Evolutionary conservation across 2,329 filamentous ascomycete species (phyloP).

Genomic region (Aureobasidium sp.): DNA sequence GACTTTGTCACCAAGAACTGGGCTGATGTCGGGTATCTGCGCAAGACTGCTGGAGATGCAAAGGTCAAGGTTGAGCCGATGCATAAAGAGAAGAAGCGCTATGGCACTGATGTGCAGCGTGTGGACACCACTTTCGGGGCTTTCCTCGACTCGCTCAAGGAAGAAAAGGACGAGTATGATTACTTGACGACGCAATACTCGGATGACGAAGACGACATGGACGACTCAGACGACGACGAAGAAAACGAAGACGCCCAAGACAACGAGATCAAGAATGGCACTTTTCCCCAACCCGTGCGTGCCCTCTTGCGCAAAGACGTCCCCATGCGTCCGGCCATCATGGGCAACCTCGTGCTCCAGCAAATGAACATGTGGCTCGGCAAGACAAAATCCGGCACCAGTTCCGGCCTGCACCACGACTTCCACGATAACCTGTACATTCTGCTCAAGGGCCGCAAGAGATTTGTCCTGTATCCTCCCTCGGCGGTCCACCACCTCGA

Average conservation of each 20-base stretch:
- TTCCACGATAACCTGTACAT: slow-evolving; percentile 16
- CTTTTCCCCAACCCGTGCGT: slow-evolving; percentile 11
- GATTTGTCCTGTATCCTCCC: slow-evolving; percentile 10
- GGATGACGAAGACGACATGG: slow-evolving; percentile 4
- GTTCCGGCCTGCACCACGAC: slow-evolving; percentile 12
- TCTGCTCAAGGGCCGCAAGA: slow-evolving; percentile 11
- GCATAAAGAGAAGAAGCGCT: slow-evolving; percentile 14
- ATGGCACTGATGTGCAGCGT: slow-evolving; percentile 11
- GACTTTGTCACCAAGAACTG: slow-evolving; percentile 4
- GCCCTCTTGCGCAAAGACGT: slow-evolving; percentile 1
- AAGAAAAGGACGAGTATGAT: slow-evolving; percentile 6
- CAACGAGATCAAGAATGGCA: background rate
- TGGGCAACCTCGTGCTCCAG: slow-evolving; percentile 15
- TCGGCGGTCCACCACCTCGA: background rate
- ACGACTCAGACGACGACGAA: background rate
- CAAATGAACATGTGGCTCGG: slow-evolving; percentile 16
- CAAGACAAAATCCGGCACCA: slow-evolving; percentile 6
- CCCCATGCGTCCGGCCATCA: background rate
- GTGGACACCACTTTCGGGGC: slow-evolving; percentile 7
- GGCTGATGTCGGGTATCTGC: slow-evolving; percentile 5
- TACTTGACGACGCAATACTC: slow-evolving; percentile 13
- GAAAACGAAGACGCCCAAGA: background rate
- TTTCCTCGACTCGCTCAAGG: slow-evolving; percentile 4
- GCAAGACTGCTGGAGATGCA: slow-evolving; percentile 5
- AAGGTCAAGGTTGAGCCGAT: slow-evolving; percentile 13